These are phyloP conservation scores for Monilinia fructigena DNA, from an alignment of 2,329 filamentous ascomycete species.

Conservation along the genomic window DNA sequence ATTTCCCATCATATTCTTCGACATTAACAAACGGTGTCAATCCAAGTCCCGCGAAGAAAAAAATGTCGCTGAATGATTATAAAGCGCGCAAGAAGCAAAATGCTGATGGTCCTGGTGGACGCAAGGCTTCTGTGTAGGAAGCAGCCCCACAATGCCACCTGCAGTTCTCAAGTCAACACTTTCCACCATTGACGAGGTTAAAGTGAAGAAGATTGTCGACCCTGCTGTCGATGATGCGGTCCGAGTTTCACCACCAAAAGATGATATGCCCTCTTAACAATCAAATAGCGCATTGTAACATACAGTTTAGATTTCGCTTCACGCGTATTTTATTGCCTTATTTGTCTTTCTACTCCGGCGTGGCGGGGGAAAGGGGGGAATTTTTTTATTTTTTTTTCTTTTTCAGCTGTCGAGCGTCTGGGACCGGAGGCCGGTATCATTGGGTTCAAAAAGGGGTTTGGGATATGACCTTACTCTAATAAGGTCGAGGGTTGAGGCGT, in stretches of 20 bases:
- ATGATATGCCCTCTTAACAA: constrained; percentile 28
- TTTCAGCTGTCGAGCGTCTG: constrained; percentile 27
- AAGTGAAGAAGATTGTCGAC: constrained; percentile 40
- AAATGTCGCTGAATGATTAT: constrained; percentile 65
- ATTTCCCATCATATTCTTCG: constrained; percentile 47
- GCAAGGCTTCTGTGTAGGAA: constrained; percentile 31
- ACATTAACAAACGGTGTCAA: constrained; percentile 46
- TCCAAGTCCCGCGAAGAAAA: constrained; percentile 59
- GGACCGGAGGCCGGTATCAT: constrained; percentile 24
- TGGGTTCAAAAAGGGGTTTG: constrained; percentile 34
- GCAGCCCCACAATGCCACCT: constrained; percentile 40
- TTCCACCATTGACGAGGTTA: constrained; percentile 45
- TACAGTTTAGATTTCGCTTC: constrained; percentile 38
- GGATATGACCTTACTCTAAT: constrained; percentile 25
- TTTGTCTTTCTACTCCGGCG: constrained; percentile 32
- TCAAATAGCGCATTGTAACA: constrained; percentile 42
- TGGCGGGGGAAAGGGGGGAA: constrained; percentile 9
- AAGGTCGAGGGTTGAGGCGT: constrained; percentile 20
- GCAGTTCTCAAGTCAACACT: constrained; percentile 43
- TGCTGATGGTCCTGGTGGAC: constrained; percentile 27
- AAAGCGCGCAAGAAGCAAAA: constrained; percentile 50
- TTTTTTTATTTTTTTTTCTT: constrained; percentile 6
- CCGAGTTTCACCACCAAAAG: constrained; percentile 24
- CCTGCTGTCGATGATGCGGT: constrained; percentile 25
- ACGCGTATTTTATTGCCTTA: constrained; percentile 28